Conservation (phyloP, 1,284 basidiomycete genomes). For the Pseudozyma thailandica region DNA sequence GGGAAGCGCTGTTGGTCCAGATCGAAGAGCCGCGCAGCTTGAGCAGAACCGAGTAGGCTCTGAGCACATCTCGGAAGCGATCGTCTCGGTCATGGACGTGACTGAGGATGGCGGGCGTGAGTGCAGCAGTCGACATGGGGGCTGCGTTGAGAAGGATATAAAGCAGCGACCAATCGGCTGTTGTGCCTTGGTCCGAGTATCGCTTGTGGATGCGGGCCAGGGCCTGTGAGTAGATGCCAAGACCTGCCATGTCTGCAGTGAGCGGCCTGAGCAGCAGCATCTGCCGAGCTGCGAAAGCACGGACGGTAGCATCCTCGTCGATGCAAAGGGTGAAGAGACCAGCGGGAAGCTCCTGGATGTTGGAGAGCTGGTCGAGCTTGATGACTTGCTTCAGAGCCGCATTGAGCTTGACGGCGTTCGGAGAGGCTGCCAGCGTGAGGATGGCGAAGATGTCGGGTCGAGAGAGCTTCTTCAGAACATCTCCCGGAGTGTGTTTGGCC, state of each 20-base stretch:
- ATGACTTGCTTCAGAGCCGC: conserved; percentile 26
- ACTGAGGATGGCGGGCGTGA: conserved; percentile 35
- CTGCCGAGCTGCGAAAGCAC: conserved; percentile 41
- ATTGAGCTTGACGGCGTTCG: conserved; percentile 30
- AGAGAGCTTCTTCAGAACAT: conserved; percentile 26
- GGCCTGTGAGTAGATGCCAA: conserved; percentile 23
- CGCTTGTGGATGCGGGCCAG: conserved; percentile 10
- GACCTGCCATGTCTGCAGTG: conserved; percentile 12
- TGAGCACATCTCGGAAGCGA: conserved; percentile 45
- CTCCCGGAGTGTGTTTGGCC: conserved; percentile 8
- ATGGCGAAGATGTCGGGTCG: conserved; percentile 45
- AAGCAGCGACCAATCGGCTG: conserved; percentile 41
- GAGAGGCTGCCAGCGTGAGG: conserved; percentile 41
- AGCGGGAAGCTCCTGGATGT: conserved; percentile 43
- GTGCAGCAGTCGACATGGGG: conserved; percentile 18
- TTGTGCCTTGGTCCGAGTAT: conserved; percentile 14
- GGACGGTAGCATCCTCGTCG: conserved; percentile 32
- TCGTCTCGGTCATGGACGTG: conserved; percentile 44
- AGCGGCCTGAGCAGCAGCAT: conserved; percentile 44
- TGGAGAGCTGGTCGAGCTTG: conserved; percentile 31
- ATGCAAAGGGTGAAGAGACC: conserved; percentile 43
- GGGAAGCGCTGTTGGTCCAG: conserved; percentile 26
- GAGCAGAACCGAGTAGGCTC: conserved; percentile 36
- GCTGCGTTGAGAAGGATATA: conserved; percentile 39
- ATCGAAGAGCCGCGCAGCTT: conserved; percentile 36